phyloP scores from a whole-genome alignment of 2,329 filamentous ascomycete genomes.

The Stemphylium lycopersici region DNA sequence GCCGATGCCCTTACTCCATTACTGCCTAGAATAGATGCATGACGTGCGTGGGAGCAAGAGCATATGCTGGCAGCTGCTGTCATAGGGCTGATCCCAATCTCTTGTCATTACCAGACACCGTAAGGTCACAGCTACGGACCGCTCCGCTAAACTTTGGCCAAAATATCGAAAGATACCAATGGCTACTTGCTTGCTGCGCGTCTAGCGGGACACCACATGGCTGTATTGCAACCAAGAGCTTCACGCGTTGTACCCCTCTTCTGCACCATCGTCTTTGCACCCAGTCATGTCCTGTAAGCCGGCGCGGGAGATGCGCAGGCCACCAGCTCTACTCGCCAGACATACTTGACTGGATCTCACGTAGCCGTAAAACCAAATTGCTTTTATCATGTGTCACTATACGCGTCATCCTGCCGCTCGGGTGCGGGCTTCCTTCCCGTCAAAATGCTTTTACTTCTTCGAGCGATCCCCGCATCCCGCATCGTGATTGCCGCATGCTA shows the following conservation, averaged over 20 bases:
- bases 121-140: slow-evolving; percentile 9
- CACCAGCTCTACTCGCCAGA: not conserved
- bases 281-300: not conserved
- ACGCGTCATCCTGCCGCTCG: slow-evolving; percentile 12
- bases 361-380: not conserved
- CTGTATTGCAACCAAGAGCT: slow-evolving; percentile 15
- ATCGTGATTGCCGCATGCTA: slow-evolving; percentile 3
- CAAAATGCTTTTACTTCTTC: slow-evolving; percentile 11
- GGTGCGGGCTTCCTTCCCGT: slow-evolving; percentile 10
- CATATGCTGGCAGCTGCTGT: slow-evolving; percentile 2
- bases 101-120: not conserved
- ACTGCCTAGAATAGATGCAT: not conserved
- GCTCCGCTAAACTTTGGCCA: slow-evolving; percentile 8
- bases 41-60: not conserved
- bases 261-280: slow-evolving; percentile 8
- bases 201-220: slow-evolving; percentile 11
- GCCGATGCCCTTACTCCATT: not conserved
- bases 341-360: not conserved
- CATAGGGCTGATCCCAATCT: slow-evolving; percentile 5
- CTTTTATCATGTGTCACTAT: slow-evolving; percentile 1
- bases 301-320: not conserved
- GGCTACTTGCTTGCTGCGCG: not conserved
- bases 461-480: slow-evolving; percentile 15
- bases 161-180: slow-evolving; percentile 8
- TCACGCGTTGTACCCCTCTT: slow-evolving; percentile 24